Percentiles rank a stretch among this genome's conserved stretches.
Conservation (phyloP, 257 asterid genomes). For the Salvia miltiorrhiza region DNA sequence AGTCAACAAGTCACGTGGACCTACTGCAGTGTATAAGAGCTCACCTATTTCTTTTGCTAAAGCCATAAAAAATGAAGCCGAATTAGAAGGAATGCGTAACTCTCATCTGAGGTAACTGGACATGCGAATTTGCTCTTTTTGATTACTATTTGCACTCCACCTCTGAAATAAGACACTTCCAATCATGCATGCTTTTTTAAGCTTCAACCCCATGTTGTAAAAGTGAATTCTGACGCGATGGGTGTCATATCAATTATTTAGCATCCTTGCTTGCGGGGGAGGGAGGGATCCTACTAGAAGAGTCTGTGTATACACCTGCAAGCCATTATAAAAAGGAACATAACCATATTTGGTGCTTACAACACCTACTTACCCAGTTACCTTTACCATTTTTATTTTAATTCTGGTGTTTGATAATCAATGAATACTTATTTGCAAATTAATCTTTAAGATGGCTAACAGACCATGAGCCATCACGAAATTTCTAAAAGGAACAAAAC, state of each 20-base stretch:
- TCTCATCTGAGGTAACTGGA: slow-evolving; percentile 78
- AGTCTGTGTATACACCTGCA: background rate
- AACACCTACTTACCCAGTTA: background rate
- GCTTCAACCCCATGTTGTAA: background rate
- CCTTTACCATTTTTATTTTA: background rate
- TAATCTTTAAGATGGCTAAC: background rate
- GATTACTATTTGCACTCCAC: background rate
- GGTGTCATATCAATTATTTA: background rate
- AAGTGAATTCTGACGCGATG: background rate
- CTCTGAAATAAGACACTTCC: slow-evolving; percentile 1
- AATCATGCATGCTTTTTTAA: background rate
- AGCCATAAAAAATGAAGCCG: slow-evolving; percentile 95
- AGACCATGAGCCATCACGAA: background rate
- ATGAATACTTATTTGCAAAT: background rate
- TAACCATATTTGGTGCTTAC: background rate
- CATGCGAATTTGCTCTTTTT: background rate
- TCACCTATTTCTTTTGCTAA: slow-evolving; percentile 86
- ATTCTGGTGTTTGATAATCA: background rate
- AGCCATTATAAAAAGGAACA: background rate
- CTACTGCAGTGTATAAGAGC: slow-evolving; percentile 48
- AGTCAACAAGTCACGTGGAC: slow-evolving; percentile 36
- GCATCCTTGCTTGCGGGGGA: background rate
- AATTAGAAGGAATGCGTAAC: slow-evolving; percentile 84
- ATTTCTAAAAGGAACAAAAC: background rate
- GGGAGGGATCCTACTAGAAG: no score